Conservation (phyloP, 2,329 filamentous ascomycete genomes). For the Westerdykella ornata region DNA sequence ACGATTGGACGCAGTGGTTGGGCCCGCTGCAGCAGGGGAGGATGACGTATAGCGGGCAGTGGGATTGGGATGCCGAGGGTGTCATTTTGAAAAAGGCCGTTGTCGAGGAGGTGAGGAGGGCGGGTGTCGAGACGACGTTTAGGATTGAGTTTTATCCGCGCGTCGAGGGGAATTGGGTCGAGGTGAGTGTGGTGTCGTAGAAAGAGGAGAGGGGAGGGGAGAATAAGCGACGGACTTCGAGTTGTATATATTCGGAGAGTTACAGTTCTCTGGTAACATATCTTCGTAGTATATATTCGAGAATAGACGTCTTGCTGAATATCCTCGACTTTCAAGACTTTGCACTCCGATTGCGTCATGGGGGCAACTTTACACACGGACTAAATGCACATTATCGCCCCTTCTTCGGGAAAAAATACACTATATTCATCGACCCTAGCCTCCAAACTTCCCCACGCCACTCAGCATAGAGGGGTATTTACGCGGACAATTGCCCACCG, state of each 20-base stretch:
- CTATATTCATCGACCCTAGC: no score
- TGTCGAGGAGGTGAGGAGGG: constrained; percentile 43
- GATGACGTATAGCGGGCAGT: constrained; percentile 47
- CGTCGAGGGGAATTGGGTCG: constrained; percentile 44
- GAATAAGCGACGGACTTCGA: background rate
- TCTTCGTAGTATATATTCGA: no score
- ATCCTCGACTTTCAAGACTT: no score
- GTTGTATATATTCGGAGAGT: background rate
- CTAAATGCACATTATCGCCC: no score
- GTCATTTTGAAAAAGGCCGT: constrained; percentile 45
- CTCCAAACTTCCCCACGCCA: no score
- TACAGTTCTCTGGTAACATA: background rate
- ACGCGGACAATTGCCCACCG: background rate
- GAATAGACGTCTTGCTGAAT: no score
- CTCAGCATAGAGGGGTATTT: background rate
- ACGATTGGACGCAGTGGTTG: constrained; percentile 52
- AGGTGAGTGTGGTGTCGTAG: constrained; percentile 44
- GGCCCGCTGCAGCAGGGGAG: constrained; percentile 46
- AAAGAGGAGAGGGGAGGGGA: background rate
- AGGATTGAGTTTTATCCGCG: constrained; percentile 53
- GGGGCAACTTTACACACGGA: no score
- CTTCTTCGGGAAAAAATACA: no score
- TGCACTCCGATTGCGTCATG: no score
- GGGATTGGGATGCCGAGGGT: constrained; percentile 45
- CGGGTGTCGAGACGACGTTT: constrained; percentile 43